Conservation (phyloP, 345 rosid genomes). For the Gossypium stocksii region DNA sequence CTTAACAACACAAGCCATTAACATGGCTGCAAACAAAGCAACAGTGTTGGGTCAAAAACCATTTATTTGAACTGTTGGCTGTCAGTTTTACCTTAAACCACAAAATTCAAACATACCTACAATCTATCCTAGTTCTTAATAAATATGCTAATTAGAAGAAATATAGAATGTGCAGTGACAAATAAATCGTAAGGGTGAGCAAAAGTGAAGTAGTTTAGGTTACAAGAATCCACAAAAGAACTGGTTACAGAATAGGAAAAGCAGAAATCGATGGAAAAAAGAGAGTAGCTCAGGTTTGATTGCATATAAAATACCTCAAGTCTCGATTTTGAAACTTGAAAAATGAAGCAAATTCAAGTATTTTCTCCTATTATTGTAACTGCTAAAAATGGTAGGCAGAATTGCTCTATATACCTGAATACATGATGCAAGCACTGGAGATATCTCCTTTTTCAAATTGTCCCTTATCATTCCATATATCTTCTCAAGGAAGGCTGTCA, state of each 20-base stretch:
- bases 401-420: slow-evolving; percentile 57
- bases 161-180: not conserved
- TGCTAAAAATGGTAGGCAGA: not conserved
- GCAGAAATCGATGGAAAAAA: not conserved
- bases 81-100: not conserved
- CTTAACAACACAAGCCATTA: not conserved
- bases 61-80: not conserved
- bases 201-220: not conserved
- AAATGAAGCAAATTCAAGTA: not conserved
- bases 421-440: slow-evolving; percentile 83
- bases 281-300: not conserved
- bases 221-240: not conserved
- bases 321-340: not conserved
- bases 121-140: not conserved
- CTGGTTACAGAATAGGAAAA: not conserved
- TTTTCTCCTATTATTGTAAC: not conserved
- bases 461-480: slow-evolving; percentile 96
- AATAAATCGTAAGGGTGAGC: not conserved
- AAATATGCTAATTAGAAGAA: not conserved
- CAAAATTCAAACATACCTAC: not conserved
- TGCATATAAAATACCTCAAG: not conserved
- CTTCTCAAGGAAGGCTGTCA: slow-evolving; percentile 98
- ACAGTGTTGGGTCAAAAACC: not conserved
- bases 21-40: slow-evolving; percentile 4
- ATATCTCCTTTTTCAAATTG: slow-evolving; percentile 85